Evolutionary conservation across 148 eudicot species (phyloP).

Genomic region (Talinum fruticosum): DNA sequence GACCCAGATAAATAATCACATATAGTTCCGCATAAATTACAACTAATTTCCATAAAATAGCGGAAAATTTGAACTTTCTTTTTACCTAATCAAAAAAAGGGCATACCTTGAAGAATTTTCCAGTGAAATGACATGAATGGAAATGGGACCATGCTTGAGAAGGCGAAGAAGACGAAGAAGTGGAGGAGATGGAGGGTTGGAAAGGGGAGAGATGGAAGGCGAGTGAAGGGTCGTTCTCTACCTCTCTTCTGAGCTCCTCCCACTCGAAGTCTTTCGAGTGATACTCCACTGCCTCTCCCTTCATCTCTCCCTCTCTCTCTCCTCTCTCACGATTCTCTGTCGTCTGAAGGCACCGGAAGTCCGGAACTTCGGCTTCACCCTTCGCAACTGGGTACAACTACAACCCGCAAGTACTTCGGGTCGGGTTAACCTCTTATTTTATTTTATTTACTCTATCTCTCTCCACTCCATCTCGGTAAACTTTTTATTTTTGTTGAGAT

Average conservation of each 20-base stretch:
- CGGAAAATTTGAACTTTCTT: neutral
- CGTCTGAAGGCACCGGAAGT: neutral
- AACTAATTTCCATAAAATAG: neutral
- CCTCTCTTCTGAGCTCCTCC: slow-evolving; percentile 52
- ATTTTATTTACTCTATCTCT: no score
- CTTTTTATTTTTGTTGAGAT: no score
- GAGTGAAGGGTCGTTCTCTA: slow-evolving; percentile 52
- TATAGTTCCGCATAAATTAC: neutral
- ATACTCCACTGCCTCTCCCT: slow-evolving; percentile 46
- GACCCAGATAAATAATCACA: slow-evolving; percentile 1
- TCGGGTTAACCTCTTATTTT: no score
- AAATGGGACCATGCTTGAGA: slow-evolving; percentile 70
- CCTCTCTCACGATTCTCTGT: neutral
- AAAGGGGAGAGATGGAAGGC: slow-evolving; percentile 51
- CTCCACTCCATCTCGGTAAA: no score
- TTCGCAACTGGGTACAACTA: neutral
- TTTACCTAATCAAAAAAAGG: neutral
- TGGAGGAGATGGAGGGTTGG: neutral
- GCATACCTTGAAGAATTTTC: slow-evolving; percentile 85
- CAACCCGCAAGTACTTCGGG: neutral
- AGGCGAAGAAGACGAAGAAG: slow-evolving; percentile 11
- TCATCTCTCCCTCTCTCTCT: slow-evolving; percentile 12
- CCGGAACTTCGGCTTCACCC: neutral
- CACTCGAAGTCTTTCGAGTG: slow-evolving; percentile 87
- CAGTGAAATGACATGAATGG: slow-evolving; percentile 83